A percentile compares a stretch with the other conserved stretches of the same genome.
Evolutionary conservation across 805 yeast genomes (phyloP).

Genomic region (Candida orba): DNA sequence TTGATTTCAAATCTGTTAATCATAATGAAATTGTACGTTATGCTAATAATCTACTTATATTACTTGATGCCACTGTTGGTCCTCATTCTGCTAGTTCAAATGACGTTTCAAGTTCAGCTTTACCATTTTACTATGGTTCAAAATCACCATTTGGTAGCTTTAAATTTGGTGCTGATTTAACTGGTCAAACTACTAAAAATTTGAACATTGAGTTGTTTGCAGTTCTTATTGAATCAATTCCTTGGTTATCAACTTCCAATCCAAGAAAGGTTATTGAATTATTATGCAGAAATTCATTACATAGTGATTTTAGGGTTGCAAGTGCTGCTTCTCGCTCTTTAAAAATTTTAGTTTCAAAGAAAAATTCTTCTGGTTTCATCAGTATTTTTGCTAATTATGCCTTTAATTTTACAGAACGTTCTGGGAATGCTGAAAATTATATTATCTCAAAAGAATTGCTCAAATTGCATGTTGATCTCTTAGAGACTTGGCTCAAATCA

Average conservation of each 20-base stretch:
- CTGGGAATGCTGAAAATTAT: constrained; percentile 50
- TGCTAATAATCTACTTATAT: constrained; percentile 45
- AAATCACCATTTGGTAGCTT: constrained; percentile 30
- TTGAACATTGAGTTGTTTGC: constrained; percentile 58
- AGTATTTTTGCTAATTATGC: constrained; percentile 74
- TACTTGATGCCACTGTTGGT: constrained; percentile 58
- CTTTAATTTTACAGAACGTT: constrained; percentile 71
- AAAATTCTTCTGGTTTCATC: constrained; percentile 62
- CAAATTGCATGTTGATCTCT: constrained; percentile 67
- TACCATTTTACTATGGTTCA: constrained; percentile 28
- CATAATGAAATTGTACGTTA: constrained; percentile 68
- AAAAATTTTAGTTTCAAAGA: constrained; percentile 56
- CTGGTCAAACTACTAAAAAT: constrained; percentile 27
- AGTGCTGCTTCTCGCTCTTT: constrained; percentile 58
- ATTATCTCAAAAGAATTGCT: constrained; percentile 55
- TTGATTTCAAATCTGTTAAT: constrained; percentile 25
- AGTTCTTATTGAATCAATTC: constrained; percentile 60
- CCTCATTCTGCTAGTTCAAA: constrained; percentile 24
- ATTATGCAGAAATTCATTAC: constrained; percentile 69
- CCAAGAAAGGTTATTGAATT: constrained; percentile 67
- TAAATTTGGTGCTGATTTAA: constrained; percentile 36
- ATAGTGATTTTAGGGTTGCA: constrained; percentile 54
- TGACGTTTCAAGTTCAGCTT: constrained; percentile 22
- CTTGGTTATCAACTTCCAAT: constrained; percentile 59
- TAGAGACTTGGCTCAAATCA: constrained; percentile 76